Evolutionary conservation across 2,329 filamentous ascomycete genomes (phyloP), one percentile per base, ranked within the genome.

Genomic region (Xylaria digitata): DNA sequence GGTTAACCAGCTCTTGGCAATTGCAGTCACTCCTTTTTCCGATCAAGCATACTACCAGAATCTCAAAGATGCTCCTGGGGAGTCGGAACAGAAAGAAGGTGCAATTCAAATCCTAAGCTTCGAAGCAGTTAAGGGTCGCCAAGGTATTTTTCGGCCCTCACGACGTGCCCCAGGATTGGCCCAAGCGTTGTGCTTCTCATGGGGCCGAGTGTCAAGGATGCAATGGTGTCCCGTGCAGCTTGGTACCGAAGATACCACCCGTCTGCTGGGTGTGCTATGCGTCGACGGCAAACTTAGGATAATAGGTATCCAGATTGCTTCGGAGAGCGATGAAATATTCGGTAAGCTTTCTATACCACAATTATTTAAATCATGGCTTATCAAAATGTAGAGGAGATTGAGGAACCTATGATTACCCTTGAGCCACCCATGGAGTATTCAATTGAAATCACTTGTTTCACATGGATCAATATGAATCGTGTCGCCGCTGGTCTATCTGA

Each of bases 391-490:
- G 85, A 84, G 63, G 80, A 80, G 70, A 74, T 86, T 2, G 73
- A 83, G 11, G 71, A 78, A 1, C 80, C 84, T 0, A 74, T 86
- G 49, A 81, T 82, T 1, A 79, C 78, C 0, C 78, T 89, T 15
- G 78, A 76, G 19, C 77, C 87, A 5, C 75, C 77, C 0, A 77
- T 81, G 15, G 86, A 88, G 74, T 79, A 83, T 62, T 78, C 79
- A 50, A 77, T 86, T 46, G 78, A 81, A 30, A 83, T 84, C 32
- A 87, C 85, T 17, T 82, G 83, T 65, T 80, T 89, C 59, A 80
- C 85, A 11, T 89, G 87, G 87, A 76, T 83, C 40, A 84, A 82
- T 65, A 80, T 82, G 69, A 88, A 88, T 72, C 83, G 86, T 23
- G 76, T 89, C 45, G 84, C 81, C 0, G 77, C 86, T 34, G 87